Evolutionary conservation across 1,284 basidiomycete genomes (phyloP).

Genomic region (Apiotrichum domesticum): DNA sequence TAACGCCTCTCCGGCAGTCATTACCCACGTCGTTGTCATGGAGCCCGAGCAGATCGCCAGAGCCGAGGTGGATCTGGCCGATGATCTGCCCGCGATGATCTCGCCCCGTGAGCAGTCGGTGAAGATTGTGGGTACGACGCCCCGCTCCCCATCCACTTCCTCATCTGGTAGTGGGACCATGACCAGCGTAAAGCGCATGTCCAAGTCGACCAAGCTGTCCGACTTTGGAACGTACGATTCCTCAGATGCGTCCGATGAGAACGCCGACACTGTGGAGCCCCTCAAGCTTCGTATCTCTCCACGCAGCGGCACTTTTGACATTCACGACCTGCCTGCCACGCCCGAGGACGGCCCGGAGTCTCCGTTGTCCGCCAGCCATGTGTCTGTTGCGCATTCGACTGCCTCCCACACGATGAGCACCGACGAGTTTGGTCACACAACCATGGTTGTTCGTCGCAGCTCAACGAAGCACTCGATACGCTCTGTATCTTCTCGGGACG

Average conservation of each 20-base stretch:
- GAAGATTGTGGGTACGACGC: neutral
- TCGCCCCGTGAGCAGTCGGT: neutral
- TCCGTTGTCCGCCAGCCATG: neutral
- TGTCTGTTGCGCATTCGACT: too few species aligned
- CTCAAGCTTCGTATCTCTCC: neutral
- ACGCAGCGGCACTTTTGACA: neutral
- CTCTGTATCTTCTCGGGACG: neutral
- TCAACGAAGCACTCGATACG: too few species aligned
- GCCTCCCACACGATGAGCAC: too few species aligned
- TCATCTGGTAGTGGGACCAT: neutral
- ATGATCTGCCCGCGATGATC: neutral
- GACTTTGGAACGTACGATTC: conserved; percentile 2
- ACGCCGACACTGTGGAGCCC: neutral
- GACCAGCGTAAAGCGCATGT: neutral
- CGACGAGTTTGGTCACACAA: too few species aligned
- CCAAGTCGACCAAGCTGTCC: neutral
- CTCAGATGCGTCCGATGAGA: neutral
- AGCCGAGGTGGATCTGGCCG: neutral
- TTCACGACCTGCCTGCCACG: neutral
- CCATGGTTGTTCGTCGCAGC: neutral
- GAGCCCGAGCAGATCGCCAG: neutral
- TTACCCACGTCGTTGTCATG: conserved; percentile 1
- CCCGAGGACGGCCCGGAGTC: neutral
- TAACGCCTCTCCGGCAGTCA: neutral
- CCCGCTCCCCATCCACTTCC: neutral